Evolutionary conservation across 208 protist species (phyloP).

Genomic region (Trypanosoma cruzi): DNA sequence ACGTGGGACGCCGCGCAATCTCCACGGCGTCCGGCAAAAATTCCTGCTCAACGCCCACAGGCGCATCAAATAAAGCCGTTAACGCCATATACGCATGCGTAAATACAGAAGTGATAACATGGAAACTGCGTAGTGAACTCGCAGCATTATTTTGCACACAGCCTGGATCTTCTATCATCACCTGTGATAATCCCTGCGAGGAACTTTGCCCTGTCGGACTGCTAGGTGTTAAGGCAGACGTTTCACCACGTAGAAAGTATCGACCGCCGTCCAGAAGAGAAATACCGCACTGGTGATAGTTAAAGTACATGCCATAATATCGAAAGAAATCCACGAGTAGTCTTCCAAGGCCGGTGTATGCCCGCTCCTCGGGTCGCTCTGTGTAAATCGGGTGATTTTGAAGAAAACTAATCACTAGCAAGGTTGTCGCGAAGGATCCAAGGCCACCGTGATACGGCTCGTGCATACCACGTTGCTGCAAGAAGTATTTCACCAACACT

Average conservation of each 20-base stretch:
- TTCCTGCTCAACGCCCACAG: neutral
- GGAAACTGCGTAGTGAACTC: slow-evolving; percentile 76
- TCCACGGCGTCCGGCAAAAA: slow-evolving; percentile 49
- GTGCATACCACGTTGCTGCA: slow-evolving; percentile 91
- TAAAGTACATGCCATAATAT: slow-evolving; percentile 90
- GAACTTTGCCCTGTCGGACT: slow-evolving; percentile 1
- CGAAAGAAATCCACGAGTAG: slow-evolving; percentile 94
- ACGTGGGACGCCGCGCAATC: slow-evolving; percentile 66
- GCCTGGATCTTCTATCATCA: slow-evolving; percentile 68
- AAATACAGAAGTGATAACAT: slow-evolving; percentile 74
- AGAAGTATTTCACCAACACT: slow-evolving; percentile 91
- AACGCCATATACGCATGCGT: slow-evolving; percentile 69
- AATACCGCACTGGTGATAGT: slow-evolving; percentile 80
- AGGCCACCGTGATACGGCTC: slow-evolving; percentile 94
- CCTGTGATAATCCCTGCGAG: slow-evolving; percentile 43
- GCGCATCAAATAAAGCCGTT: slow-evolving; percentile 41
- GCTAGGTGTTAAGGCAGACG: slow-evolving; percentile 23
- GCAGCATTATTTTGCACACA: slow-evolving; percentile 82
- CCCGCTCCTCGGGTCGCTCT: slow-evolving; percentile 39
- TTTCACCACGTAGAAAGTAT: slow-evolving; percentile 51
- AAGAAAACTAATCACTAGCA: slow-evolving; percentile 93
- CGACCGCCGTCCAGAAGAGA: slow-evolving; percentile 52
- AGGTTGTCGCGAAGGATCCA: slow-evolving; percentile 86
- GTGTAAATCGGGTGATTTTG: slow-evolving; percentile 90
- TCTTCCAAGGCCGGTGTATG: slow-evolving; percentile 82